These are phyloP conservation scores for Fraxinus latifolia DNA, from an alignment of 305 asterid species.

Conservation along the genomic window DNA sequence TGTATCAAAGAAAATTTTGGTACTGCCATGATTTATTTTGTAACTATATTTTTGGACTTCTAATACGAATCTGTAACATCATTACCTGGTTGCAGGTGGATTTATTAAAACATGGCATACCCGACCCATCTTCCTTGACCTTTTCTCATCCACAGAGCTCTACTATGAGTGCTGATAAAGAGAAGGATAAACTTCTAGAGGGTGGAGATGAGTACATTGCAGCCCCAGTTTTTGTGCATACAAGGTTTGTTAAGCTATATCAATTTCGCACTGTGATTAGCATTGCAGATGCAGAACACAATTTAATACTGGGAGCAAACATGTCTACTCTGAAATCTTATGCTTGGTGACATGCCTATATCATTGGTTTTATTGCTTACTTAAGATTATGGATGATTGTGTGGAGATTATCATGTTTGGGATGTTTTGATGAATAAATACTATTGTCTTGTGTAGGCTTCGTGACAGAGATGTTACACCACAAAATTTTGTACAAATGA, in stretches of 20 bases:
- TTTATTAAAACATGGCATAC: slow-evolving; percentile 76
- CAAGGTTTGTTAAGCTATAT: slow-evolving; percentile 42
- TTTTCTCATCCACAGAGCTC: slow-evolving; percentile 59
- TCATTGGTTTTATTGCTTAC: background rate
- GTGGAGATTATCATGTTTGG: background rate
- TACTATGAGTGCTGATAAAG: slow-evolving; percentile 51
- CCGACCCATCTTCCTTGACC: slow-evolving; percentile 80
- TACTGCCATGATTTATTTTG: background rate
- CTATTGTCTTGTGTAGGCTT: slow-evolving; percentile 37
- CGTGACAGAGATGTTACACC: slow-evolving; percentile 53
- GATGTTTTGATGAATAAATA: background rate
- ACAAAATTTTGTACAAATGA: slow-evolving; percentile 37
- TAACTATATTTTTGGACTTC: background rate
- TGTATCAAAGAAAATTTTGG: background rate
- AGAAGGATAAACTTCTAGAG: slow-evolving; percentile 49
- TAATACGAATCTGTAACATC: slow-evolving; percentile 11
- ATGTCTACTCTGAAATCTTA: background rate
- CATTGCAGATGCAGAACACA: background rate
- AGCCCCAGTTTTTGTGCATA: slow-evolving; percentile 72
- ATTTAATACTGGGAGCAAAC: background rate
- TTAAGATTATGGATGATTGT: background rate
- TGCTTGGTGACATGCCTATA: background rate
- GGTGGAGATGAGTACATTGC: slow-evolving; percentile 67
- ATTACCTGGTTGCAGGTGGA: slow-evolving; percentile 55
- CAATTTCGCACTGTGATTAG: background rate